Percentiles rank a stretch among this genome's conserved stretches.
Evolutionary conservation across 2,329 filamentous ascomycete species (phyloP).

Genomic region (Neonectria ditissima): DNA sequence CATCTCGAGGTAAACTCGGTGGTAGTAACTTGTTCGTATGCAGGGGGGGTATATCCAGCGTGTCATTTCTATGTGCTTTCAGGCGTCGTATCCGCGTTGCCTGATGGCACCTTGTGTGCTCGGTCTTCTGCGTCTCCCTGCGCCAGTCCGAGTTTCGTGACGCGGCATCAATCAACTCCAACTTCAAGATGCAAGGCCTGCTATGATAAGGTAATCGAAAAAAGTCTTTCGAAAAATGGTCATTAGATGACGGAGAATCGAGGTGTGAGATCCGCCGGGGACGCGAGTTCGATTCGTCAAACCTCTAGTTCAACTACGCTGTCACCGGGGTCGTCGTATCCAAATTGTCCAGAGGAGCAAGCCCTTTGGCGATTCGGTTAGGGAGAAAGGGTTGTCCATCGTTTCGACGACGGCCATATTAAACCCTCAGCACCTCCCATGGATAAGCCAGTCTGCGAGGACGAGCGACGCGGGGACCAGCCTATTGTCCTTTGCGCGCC

Average conservation of each 20-base stretch:
- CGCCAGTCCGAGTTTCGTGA: constrained; percentile 36
- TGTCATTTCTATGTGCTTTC: constrained; percentile 47
- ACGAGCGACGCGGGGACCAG: constrained; percentile 30
- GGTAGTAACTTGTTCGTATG: constrained; percentile 46
- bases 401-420: constrained; percentile 35
- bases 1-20: constrained; percentile 42
- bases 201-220: constrained; percentile 40
- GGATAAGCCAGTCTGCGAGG: constrained; percentile 13
- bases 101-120: constrained; percentile 39
- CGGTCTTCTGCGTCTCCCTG: constrained; percentile 36
- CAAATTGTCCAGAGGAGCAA: constrained; percentile 13
- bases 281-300: constrained; percentile 21
- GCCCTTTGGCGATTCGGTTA: constrained; percentile 12
- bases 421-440: constrained; percentile 22
- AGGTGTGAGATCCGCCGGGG: constrained; percentile 30
- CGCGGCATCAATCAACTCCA: constrained; percentile 41
- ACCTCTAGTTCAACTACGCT: constrained; percentile 21
- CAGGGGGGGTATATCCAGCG: constrained; percentile 48
- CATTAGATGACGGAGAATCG: constrained; percentile 44
- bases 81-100: constrained; percentile 41
- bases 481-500: constrained; percentile 69
- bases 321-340: constrained; percentile 27
- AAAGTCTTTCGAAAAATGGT: constrained; percentile 42
- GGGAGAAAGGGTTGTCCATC: constrained; percentile 26
- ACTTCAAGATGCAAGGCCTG: constrained; percentile 45